Evolutionary conservation across 768 basidiomycete species (phyloP), one percentile per base, ranked within the genome.

Genomic region (Hericium erinaceus): DNA sequence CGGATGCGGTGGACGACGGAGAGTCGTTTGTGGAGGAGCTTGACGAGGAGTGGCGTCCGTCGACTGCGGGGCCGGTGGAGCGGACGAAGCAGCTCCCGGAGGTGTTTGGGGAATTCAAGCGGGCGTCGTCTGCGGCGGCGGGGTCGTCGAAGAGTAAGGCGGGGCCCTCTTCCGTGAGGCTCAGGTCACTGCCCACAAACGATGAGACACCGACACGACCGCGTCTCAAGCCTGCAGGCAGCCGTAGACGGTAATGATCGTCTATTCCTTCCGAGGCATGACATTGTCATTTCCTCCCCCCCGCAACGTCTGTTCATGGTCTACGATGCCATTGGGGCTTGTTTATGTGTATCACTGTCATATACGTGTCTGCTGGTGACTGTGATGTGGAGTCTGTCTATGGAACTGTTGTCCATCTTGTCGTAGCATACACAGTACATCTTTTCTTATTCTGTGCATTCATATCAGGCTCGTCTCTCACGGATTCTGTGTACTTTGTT

Each of bases 161-260:
- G 11, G 10, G 10, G 33, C 65, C 38, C 41, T 66, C 52, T 61
- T 68, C 62, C 41, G 55, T 60, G 2, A 69, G 72, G 44, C 65
- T 70, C 55, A 73, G 75, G 48, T 68, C 72, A 41, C 70, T 75
- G 15, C 72, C 71, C 22, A 52, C 70, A 24, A 73, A 65, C 54
- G 77, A 80, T 57, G 82, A 85, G 64, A 83, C 83, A 1, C 84
- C 84, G 39, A 84, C 84, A 22, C 74, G 82, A 56, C 82, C 83
- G 18, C 77, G 84, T 57, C 71, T 75, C 68, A 77, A 80, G 61
- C 71, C 70, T 44, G 67, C 68, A 20, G 68, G 69, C 46, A 70
- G 72, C 60, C 75, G 80, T 49, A 72, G 78, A 70, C 80, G 82
- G 63, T 82, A 72, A 46, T 16, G 67, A 62, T 46, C 15, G 44